These are phyloP conservation scores for Otatea glauca DNA, from an alignment of 176 grass and related monocot species.

Conservation along the genomic window DNA sequence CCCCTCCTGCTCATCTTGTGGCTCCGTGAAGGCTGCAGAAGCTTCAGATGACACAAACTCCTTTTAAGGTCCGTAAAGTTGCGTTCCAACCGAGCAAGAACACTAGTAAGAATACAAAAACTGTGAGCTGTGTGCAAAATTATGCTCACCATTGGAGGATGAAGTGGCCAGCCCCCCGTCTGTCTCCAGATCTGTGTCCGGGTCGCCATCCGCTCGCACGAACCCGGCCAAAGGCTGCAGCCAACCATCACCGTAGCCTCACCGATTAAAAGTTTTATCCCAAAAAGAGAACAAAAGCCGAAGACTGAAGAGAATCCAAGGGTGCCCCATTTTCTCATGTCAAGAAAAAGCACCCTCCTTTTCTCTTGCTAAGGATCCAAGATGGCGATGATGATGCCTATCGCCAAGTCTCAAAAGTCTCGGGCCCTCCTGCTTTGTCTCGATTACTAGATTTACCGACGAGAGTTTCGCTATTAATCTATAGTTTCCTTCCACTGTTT, in stretches of 20 bases:
- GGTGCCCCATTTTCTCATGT: conserved; percentile 46
- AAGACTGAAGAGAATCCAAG: conserved; percentile 41
- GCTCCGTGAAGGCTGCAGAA: conserved; percentile 54
- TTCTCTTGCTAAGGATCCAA: conserved; percentile 16
- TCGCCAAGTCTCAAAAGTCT: conserved; percentile 7
- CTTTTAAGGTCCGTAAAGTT: conserved; percentile 45
- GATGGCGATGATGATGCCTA: conserved; percentile 46
- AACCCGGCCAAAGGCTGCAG: conserved; percentile 76
- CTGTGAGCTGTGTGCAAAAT: conserved; percentile 49
- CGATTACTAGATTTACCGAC: neutral
- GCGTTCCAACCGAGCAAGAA: conserved; percentile 43
- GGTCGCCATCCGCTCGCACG: conserved; percentile 67
- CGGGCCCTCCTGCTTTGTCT: conserved; percentile 49
- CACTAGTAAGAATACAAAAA: conserved; percentile 61
- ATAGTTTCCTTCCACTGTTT: neutral
- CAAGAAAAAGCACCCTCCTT: neutral
- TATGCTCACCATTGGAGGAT: conserved; percentile 61
- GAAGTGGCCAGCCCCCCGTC: conserved; percentile 57
- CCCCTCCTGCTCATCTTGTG: conserved; percentile 43
- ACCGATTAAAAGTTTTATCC: conserved; percentile 40
- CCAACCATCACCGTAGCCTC: conserved; percentile 42
- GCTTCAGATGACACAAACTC: conserved; percentile 31
- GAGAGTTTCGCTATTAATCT: neutral
- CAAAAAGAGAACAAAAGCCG: neutral
- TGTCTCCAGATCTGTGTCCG: conserved; percentile 67